A percentile compares a stretch with the other conserved stretches of the same genome.
Conservation (phyloP, 2,329 filamentous ascomycete genomes). For the Monascus ruber region DNA sequence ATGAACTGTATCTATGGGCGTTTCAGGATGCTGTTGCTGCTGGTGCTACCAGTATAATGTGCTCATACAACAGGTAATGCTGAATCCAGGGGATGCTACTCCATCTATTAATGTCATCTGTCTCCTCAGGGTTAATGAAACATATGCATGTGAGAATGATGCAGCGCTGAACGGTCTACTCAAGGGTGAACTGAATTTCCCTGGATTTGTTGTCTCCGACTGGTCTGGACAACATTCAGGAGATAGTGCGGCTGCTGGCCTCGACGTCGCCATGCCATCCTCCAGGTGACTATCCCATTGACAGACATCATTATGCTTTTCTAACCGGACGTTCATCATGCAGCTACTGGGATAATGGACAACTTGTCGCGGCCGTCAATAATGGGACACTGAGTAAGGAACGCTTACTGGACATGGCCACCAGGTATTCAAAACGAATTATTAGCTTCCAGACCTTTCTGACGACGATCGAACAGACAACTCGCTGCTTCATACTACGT, state of each 20-base stretch:
- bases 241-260: slow-evolving; percentile 53
- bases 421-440: slow-evolving; percentile 13
- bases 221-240: slow-evolving; percentile 67
- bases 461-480: slow-evolving; percentile 4
- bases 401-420: slow-evolving; percentile 53
- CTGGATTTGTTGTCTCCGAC: slow-evolving; percentile 71
- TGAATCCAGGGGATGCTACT: neutral
- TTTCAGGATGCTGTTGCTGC: slow-evolving; percentile 51
- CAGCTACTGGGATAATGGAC: slow-evolving; percentile 8
- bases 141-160: slow-evolving; percentile 68
- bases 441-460: slow-evolving; percentile 2
- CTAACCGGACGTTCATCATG: neutral
- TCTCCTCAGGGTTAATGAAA: slow-evolving; percentile 53
- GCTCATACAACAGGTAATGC: slow-evolving; percentile 38
- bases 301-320: too few species aligned
- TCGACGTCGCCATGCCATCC: slow-evolving; percentile 84
- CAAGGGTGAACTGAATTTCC: slow-evolving; percentile 70
- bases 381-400: slow-evolving; percentile 48
- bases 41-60: slow-evolving; percentile 51
- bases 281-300: slow-evolving; percentile 3
- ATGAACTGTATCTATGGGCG: slow-evolving; percentile 56
- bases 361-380: slow-evolving; percentile 45
- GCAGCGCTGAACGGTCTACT: slow-evolving; percentile 63
- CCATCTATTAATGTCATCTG: neutral
- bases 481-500: slow-evolving; percentile 41